These are phyloP conservation scores for Leccinum subgranulosum DNA, from an alignment of 768 basidiomycete species.

Conservation along the genomic window DNA sequence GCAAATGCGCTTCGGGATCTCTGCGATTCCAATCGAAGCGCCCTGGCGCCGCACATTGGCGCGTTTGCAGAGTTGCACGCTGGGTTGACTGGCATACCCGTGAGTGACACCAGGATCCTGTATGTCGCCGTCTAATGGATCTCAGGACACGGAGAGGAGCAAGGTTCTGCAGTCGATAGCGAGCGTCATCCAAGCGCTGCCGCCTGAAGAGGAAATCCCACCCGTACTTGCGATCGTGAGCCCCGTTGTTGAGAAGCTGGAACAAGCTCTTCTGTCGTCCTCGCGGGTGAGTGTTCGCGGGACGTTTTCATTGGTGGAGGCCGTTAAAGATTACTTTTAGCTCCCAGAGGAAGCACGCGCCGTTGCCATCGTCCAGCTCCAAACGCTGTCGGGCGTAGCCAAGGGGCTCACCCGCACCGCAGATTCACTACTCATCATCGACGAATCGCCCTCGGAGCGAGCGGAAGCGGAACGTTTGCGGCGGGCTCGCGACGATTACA, in stretches of 20 bases:
- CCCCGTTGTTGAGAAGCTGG: slow-evolving; percentile 70
- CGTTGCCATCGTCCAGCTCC: slow-evolving; percentile 67
- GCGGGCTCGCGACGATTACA: slow-evolving; percentile 58
- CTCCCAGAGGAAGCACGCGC: slow-evolving; percentile 69
- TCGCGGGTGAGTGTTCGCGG: slow-evolving; percentile 41
- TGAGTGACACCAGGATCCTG: slow-evolving; percentile 33
- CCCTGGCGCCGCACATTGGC: slow-evolving; percentile 76
- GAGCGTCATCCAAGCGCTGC: slow-evolving; percentile 89
- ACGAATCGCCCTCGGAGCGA: slow-evolving; percentile 50
- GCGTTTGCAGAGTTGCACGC: slow-evolving; percentile 86
- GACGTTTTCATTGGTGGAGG: not conserved
- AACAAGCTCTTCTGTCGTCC: slow-evolving; percentile 56
- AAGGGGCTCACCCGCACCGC: slow-evolving; percentile 79
- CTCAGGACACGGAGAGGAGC: slow-evolving; percentile 77
- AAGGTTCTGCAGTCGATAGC: slow-evolving; percentile 92
- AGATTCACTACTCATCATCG: slow-evolving; percentile 63
- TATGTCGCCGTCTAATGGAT: not conserved
- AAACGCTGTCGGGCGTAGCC: slow-evolving; percentile 80
- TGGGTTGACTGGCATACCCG: slow-evolving; percentile 69
- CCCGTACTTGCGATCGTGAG: slow-evolving; percentile 76
- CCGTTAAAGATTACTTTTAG: slow-evolving; percentile 32
- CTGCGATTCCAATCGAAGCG: slow-evolving; percentile 87
- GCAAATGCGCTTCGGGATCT: slow-evolving; percentile 82
- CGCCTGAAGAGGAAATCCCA: slow-evolving; percentile 71
- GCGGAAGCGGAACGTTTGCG: slow-evolving; percentile 54